Evolutionary conservation across 495 filamentous ascomycete genomes (phyloP).

Genomic region (Evernia prunastri): DNA sequence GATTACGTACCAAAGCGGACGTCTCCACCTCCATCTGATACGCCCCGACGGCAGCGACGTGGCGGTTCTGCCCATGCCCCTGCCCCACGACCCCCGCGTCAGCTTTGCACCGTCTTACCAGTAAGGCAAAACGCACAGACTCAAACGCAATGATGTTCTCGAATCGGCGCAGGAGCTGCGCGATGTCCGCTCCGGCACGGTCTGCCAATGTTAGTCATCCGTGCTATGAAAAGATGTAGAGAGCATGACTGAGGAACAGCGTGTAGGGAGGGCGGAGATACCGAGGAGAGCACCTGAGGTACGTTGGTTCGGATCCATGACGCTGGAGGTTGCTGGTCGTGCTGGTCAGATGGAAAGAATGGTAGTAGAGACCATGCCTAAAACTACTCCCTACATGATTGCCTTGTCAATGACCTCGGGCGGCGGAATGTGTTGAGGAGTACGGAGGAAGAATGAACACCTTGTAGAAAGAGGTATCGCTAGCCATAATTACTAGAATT

Average conservation of each 20-base stretch:
- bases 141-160: conserved; percentile 55
- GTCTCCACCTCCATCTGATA: conserved; percentile 60
- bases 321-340: background rate
- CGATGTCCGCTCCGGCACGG: conserved; percentile 48
- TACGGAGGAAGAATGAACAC: background rate
- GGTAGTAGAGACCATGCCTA: background rate
- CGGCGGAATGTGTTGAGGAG: background rate
- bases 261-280: conserved; percentile 7
- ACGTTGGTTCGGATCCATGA: conserved; percentile 26
- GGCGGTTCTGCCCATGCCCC: conserved; percentile 33
- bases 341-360: background rate
- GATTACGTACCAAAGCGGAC: conserved; percentile 49
- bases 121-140: conserved; percentile 37
- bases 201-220: conserved; percentile 32
- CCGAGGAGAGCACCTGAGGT: conserved; percentile 24
- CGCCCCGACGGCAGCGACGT: conserved; percentile 49
- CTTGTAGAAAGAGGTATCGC: too few species aligned
- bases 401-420: too few species aligned
- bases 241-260: too few species aligned
- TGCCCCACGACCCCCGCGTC: conserved; percentile 7
- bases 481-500: background rate
- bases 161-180: conserved; percentile 53
- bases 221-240: background rate
- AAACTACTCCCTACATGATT: background rate
- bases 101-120: background rate